Evolutionary conservation across 108 stramenopile species (phyloP), one percentile per base, ranked within the genome.

Genomic region (Asterionellopsis glacialis): DNA sequence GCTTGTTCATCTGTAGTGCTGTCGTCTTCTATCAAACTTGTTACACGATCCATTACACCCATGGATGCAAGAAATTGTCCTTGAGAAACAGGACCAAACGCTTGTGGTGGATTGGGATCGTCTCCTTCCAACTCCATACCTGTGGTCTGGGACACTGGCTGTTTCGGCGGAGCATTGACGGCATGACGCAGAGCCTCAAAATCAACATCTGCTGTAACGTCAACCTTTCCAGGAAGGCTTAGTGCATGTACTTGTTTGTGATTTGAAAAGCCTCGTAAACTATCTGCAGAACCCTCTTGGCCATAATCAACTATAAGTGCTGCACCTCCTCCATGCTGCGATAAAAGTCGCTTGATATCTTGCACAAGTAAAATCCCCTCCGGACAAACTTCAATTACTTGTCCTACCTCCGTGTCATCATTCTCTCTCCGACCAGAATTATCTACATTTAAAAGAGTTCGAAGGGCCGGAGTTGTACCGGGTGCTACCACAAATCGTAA

Each of bases 261-360:
- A 18, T 67, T 76, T 41, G 75, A 77, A 71, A 99, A 97, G 48
- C 87, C 96, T 23, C 98, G 88, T 51, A 98, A 38, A 2, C 93
- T 87, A 57, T 96, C 96, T 15, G 72, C 58, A 1, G 89, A 81
- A 23, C 85, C 85, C 33, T 94, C 88, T 64, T 91, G 85, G 16
- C 98, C 98, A 73, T 99, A 99, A 71, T 99, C 98, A 45, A 99
- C 70, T n/a, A 99, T 75, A 18, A 99, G 69, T 22, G 95, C 96
- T 5, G 89, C 96, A 9, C 93, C 95, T 25, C 88, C 72, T 24
- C 74, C 57, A 45, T 72, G 61, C 40, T 70, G 65, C 42, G 82
- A 69, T 42, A 99, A 51, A 9, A 86, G 63, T 57, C 70, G 68
- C 11, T 95, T 87, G 44, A 99, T 75, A 48, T 96, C 96, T 72